Percentiles rank a stretch among this genome's conserved stretches.
Conservation (phyloP, 1,284 basidiomycete species). For the Moesziomyces parantarcticus region DNA sequence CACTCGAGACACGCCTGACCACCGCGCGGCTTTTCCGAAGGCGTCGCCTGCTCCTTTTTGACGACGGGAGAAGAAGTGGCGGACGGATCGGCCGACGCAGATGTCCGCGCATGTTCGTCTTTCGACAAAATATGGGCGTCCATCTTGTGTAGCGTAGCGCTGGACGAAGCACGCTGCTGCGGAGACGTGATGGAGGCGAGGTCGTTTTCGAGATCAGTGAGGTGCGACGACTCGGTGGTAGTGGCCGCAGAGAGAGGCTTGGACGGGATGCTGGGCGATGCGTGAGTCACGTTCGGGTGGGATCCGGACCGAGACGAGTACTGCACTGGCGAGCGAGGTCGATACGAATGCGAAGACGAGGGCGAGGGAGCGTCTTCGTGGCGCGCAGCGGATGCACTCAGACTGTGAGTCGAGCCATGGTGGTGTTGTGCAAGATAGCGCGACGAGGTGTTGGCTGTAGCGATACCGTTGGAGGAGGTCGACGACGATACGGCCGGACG, state of each 20-base stretch:
- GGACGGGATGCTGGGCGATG: not conserved
- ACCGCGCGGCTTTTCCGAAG: constrained; percentile 43
- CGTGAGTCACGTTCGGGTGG: constrained; percentile 9
- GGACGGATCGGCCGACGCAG: constrained; percentile 5
- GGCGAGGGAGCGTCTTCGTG: constrained; percentile 11
- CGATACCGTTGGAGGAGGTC: not conserved
- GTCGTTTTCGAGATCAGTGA: constrained; percentile 24
- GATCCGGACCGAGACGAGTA: constrained; percentile 7
- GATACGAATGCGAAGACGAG: constrained; percentile 14
- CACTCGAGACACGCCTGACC: constrained; percentile 53
- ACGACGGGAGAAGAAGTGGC: constrained; percentile 10
- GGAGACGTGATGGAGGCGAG: constrained; percentile 24
- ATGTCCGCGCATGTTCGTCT: not conserved
- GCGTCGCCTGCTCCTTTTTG: constrained; percentile 18
- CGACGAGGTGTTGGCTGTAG: not conserved
- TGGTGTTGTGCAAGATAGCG: constrained; percentile 26
- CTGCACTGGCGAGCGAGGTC: constrained; percentile 15
- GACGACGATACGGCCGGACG: constrained; percentile 11
- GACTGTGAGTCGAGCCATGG: constrained; percentile 21
- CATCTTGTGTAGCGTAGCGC: constrained; percentile 15
- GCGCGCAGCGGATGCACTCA: constrained; percentile 5
- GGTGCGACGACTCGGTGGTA: constrained; percentile 10
- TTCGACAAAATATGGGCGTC: not conserved
- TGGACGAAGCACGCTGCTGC: constrained; percentile 22
- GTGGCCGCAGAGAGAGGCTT: constrained; percentile 2